A percentile compares a stretch with the other conserved stretches of the same genome.
These are phyloP conservation scores for Triticum turgidum DNA, from an alignment of 176 grass and related monocot genomes.

Conservation along the genomic window DNA sequence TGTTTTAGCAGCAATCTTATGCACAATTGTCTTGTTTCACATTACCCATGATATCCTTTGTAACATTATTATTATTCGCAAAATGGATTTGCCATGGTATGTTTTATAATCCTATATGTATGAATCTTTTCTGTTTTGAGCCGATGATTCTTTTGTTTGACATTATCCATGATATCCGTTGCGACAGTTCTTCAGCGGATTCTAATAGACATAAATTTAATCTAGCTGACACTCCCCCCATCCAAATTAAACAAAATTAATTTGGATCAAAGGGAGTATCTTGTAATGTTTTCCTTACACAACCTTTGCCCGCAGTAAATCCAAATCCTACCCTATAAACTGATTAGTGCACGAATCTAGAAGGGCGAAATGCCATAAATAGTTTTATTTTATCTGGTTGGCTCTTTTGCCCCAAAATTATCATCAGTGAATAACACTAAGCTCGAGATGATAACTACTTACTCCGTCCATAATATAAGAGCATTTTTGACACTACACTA, in stretches of 20 bases:
- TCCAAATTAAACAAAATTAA: too few species aligned
- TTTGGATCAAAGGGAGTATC: neutral
- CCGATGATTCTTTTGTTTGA: neutral
- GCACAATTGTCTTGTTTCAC: too few species aligned
- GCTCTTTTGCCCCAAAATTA: neutral
- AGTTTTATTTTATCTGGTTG: neutral
- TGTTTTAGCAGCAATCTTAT: neutral
- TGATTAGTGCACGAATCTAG: neutral
- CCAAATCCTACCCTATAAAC: neutral
- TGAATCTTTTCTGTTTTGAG: too few species aligned
- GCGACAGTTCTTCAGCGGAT: neutral
- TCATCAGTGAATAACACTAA: neutral
- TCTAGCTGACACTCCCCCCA: neutral
- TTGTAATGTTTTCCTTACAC: neutral
- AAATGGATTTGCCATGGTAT: neutral
- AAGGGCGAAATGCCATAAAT: neutral
- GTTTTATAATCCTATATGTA: neutral
- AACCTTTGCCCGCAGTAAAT: neutral
- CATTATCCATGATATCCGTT: neutral
- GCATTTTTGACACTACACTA: too few species aligned
- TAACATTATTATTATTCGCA: neutral
- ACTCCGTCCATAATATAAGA: too few species aligned
- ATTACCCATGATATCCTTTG: too few species aligned
- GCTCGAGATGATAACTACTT: neutral
- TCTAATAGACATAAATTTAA: neutral